A percentile compares a stretch with the other conserved stretches of the same genome.
phyloP scores from a whole-genome alignment of 2,329 filamentous ascomycete species.

The Fusarium armeniacum region DNA sequence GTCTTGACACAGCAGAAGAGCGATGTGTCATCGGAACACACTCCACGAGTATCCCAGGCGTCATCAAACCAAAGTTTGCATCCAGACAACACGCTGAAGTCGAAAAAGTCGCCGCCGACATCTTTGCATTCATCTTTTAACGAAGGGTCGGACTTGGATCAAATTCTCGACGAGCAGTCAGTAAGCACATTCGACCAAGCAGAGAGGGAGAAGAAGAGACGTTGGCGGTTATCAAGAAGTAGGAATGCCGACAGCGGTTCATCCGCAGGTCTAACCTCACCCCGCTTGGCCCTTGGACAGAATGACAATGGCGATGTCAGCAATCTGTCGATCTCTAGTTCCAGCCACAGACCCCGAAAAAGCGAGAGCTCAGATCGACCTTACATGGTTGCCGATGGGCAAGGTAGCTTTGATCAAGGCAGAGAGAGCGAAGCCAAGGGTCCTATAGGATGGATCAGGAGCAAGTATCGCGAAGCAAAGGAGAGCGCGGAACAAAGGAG shows the following conservation, averaged over 20 bases:
- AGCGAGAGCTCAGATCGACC: conserved; percentile 66
- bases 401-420: conserved; percentile 56
- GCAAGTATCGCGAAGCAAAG: conserved; percentile 72
- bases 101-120: conserved; percentile 79
- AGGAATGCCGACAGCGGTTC: conserved; percentile 69
- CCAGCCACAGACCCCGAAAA: conserved; percentile 62
- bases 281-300: conserved; percentile 66
- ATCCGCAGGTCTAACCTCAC: conserved; percentile 59
- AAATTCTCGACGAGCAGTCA: conserved; percentile 70
- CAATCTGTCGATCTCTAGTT: conserved; percentile 77
- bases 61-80: conserved; percentile 59
- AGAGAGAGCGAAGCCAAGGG: conserved; percentile 64
- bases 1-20: conserved; percentile 42
- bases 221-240: conserved; percentile 78
- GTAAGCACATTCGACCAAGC: conserved; percentile 59
- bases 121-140: conserved; percentile 84
- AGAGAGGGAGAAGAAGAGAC: conserved; percentile 77
- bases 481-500: conserved; percentile 68
- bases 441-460: conserved; percentile 70
- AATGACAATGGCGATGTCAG: conserved; percentile 76
- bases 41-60: conserved; percentile 62
- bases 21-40: conserved; percentile 61
- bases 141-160: conserved; percentile 85
- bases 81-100: conserved; percentile 68
- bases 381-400: conserved; percentile 57